Base-by-base conservation (phyloP, 1,284 basidiomycete genomes). In the Leccinum griseonigrum region DNA sequence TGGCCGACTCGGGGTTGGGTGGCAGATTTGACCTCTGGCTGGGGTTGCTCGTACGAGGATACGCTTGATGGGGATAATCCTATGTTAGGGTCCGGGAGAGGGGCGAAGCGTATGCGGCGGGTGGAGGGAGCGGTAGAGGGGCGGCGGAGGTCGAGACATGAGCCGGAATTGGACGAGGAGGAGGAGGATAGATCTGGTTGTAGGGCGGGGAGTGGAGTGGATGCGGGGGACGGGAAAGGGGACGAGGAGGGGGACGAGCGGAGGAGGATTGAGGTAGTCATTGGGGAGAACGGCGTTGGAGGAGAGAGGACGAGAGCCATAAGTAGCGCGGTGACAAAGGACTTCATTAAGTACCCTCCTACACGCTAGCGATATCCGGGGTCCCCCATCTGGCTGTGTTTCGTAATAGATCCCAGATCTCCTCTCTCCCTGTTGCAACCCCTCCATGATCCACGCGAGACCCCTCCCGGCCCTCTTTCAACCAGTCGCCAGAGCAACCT, bases 31-130 rank as follows among this genome's bases (percentile, higher is more conserved):
- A 55, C 14, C 5, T 59, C 59, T 0, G 52, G 16, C 31, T 60
- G 66, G 32, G 46, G 56, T 54, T 63, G 63, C 56, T 66, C 59
- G 22, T 59, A 61, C 46, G 73, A 68, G 11, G 46, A 2, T 28
- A 5, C 29, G 32, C 29, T 11, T 1, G 14, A 22, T 48, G 56
- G 60, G 31, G 59, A 46, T 57, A 75, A 70, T 60, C 84, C 81
- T 58, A 70, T 71, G 62, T 76, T 79, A 14, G 87, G 87, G 63
- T 89, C 86, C 4, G 90, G 90, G n/a, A 92, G 82, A 2, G 90
- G 90, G 0, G 90, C 90, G 65, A 92, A 92, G 64, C 87, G 85
- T 59, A 92, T 91, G 62, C 77, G 75, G 70, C 83, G 75, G 62
- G 77, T 63, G 63, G 72, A 66, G 11, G 63, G 58, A 1, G 62